Percentiles rank a stretch among this genome's conserved stretches.
Conservation (phyloP, 2,329 filamentous ascomycete genomes). For the Apiospora saccharicola region DNA sequence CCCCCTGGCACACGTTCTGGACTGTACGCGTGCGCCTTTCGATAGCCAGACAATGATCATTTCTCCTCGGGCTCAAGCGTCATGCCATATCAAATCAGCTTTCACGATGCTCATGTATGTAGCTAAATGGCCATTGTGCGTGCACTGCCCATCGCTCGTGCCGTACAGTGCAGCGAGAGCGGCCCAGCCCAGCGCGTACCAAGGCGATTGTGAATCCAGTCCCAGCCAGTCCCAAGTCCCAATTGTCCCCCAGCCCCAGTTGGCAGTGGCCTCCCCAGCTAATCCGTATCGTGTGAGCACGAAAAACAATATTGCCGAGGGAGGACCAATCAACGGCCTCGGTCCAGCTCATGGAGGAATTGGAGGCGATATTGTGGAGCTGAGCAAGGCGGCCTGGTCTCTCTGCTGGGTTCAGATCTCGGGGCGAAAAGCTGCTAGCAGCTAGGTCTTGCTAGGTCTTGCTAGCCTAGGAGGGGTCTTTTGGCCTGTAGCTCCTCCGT, state of each 20-base stretch:
- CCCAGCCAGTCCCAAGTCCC: not conserved
- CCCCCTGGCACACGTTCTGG: not conserved
- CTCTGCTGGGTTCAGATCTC: conserved; percentile 21
- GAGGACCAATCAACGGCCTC: conserved; percentile 4
- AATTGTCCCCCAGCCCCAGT: not conserved
- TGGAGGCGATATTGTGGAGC: conserved; percentile 20
- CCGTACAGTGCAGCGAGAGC: not conserved
- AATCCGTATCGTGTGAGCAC: conserved; percentile 20
- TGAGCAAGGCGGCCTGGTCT: not conserved
- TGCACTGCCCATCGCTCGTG: conserved; percentile 13
- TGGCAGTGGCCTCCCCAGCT: not conserved
- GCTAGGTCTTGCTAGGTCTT: not conserved
- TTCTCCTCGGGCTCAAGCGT: conserved; percentile 10
- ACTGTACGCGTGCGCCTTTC: conserved; percentile 4
- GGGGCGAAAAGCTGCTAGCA: conserved; percentile 16
- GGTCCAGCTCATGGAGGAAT: conserved; percentile 15
- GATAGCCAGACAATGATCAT: conserved; percentile 13
- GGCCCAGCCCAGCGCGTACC: not conserved
- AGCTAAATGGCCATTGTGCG: not conserved
- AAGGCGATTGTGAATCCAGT: not conserved
- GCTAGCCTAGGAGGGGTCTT: conserved; percentile 16
- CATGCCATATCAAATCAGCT: conserved; percentile 19
- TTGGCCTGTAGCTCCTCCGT: not conserved
- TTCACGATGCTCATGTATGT: not conserved
- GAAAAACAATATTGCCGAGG: conserved; percentile 6